A percentile compares a stretch with the other conserved stretches of the same genome.
These are phyloP conservation scores for Tetragonia tetragonoides DNA, from an alignment of 148 eudicot species.

Conservation along the genomic window DNA sequence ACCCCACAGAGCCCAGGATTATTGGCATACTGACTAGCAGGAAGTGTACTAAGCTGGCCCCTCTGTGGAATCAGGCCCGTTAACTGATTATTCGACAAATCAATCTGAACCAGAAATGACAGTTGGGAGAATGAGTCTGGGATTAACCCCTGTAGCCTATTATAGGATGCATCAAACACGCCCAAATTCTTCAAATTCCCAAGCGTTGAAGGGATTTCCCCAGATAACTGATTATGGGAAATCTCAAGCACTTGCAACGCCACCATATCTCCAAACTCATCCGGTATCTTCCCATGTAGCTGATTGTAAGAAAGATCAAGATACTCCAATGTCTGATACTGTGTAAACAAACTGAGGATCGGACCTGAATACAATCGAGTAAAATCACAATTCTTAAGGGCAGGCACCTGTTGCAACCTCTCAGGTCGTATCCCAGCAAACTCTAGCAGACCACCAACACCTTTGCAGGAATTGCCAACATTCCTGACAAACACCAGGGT, in stretches of 20 bases:
- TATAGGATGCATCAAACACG: slow-evolving; percentile 88
- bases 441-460: slow-evolving; percentile 89
- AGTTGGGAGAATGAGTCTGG: slow-evolving; percentile 88
- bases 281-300: slow-evolving; percentile 77
- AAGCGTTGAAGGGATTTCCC: slow-evolving; percentile 76
- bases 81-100: slow-evolving; percentile 77
- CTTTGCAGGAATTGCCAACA: slow-evolving; percentile 92
- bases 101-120: slow-evolving; percentile 94
- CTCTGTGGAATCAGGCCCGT: slow-evolving; percentile 81
- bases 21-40: slow-evolving; percentile 81
- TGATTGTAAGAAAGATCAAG: slow-evolving; percentile 92
- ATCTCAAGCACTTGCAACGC: slow-evolving; percentile 88
- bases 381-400: slow-evolving; percentile 78
- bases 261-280: slow-evolving; percentile 89
- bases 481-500: slow-evolving; percentile 81
- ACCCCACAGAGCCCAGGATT: slow-evolving; percentile 95
- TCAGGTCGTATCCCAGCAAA: slow-evolving; percentile 90
- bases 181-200: slow-evolving; percentile 89
- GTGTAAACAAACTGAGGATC: slow-evolving; percentile 75
- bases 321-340: slow-evolving; percentile 86
- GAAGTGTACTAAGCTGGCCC: slow-evolving; percentile 94
- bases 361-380: slow-evolving; percentile 86
- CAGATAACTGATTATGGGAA: slow-evolving; percentile 79
- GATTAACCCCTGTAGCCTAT: slow-evolving; percentile 78
- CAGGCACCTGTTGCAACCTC: slow-evolving; percentile 71